A percentile compares a stretch with the other conserved stretches of the same genome.
These are phyloP conservation scores for Protea cynaroides DNA, from an alignment of 164 flowering plant species.

Conservation along the genomic window DNA sequence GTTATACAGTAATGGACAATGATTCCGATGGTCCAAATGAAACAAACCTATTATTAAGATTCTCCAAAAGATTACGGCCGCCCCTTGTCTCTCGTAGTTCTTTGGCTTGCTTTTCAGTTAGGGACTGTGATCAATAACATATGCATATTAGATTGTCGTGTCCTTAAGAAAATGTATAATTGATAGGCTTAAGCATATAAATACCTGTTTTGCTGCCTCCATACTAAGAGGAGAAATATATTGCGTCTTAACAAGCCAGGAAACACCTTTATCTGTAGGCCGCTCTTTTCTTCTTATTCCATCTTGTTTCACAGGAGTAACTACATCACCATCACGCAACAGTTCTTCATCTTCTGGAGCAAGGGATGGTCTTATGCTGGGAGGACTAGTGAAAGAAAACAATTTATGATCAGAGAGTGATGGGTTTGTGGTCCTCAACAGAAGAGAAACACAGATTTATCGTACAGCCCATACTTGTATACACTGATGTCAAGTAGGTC, in stretches of 20 bases:
- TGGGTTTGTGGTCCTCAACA: neutral
- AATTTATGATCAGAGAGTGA: conserved; percentile 4
- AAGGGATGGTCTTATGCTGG: conserved; percentile 45
- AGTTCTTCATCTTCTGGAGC: conserved; percentile 91
- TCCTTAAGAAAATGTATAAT: neutral
- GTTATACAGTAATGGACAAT: neutral
- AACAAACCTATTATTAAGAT: conserved; percentile 56
- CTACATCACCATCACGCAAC: conserved; percentile 64
- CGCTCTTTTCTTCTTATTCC: conserved; percentile 85
- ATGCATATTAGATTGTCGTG: neutral
- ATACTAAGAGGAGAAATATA: conserved; percentile 89
- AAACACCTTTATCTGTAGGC: conserved; percentile 93
- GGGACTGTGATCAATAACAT: conserved; percentile 45
- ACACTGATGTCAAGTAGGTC: conserved; percentile 94
- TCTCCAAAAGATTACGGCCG: conserved; percentile 62
- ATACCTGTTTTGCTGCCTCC: conserved; percentile 81
- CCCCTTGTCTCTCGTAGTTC: conserved; percentile 77
- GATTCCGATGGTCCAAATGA: conserved; percentile 5
- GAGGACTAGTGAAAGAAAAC: conserved; percentile 47
- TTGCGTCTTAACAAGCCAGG: conserved; percentile 97
- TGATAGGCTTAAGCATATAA: neutral
- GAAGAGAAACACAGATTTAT: conserved; percentile 1
- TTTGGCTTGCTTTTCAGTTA: conserved; percentile 94
- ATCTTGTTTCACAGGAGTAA: conserved; percentile 67
- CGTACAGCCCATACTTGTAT: conserved; percentile 67